A percentile compares a stretch with the other conserved stretches of the same genome.
Evolutionary conservation across 75 land plant species (phyloP).

Genomic region (Picea glauca): DNA sequence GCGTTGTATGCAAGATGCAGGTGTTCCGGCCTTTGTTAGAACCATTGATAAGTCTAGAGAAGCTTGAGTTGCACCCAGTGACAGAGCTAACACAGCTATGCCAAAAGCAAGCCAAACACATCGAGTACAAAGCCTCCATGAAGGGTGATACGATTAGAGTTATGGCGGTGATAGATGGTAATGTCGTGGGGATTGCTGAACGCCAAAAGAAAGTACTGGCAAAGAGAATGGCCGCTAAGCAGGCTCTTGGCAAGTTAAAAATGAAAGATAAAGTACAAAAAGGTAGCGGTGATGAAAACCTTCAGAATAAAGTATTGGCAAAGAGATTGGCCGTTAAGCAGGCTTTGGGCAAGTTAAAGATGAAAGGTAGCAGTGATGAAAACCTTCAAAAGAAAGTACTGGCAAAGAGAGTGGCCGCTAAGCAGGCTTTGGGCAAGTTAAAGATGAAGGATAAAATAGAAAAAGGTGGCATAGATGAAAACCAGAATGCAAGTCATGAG

Average conservation of each 20-base stretch:
- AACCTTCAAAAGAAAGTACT: neutral
- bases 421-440: neutral
- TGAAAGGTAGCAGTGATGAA: neutral
- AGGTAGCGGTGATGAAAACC: too few relatives aligned
- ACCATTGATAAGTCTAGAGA: conserved; percentile 72
- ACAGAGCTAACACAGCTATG: conserved; percentile 61
- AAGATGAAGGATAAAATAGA: neutral
- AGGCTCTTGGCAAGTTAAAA: neutral
- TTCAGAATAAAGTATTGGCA: neutral
- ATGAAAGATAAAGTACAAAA: neutral
- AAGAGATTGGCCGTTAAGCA: neutral
- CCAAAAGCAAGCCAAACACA: conserved; percentile 11
- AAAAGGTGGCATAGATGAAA: neutral
- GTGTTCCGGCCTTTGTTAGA: conserved; percentile 44
- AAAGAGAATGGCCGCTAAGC: neutral
- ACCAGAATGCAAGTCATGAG: too few relatives aligned
- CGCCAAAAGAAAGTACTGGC: neutral
- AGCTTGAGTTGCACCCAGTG: conserved; percentile 59
- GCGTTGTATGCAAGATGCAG: too few relatives aligned
- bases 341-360: neutral
- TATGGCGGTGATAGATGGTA: neutral
- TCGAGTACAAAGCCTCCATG: neutral
- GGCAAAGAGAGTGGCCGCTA: neutral
- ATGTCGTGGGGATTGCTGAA: neutral
- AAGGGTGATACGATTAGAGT: neutral